Conservation (phyloP, 345 rosid genomes). For the Ailanthus altissimus region DNA sequence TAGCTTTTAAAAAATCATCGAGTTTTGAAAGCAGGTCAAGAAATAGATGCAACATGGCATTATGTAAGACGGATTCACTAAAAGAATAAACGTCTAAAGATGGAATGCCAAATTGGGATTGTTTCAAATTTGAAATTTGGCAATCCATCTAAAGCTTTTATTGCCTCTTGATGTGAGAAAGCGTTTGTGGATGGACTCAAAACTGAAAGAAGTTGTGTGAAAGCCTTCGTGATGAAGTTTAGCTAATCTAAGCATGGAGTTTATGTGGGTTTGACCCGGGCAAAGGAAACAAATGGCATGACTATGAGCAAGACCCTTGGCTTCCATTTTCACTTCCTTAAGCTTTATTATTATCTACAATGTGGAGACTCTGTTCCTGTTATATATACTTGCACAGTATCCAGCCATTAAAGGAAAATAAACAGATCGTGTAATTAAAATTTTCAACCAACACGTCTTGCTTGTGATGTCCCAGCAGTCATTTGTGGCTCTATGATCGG, state of each 20-base stretch:
- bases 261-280: not conserved
- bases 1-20: too few relatives aligned
- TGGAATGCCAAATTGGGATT: not conserved
- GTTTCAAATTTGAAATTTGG: not conserved
- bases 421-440: too few relatives aligned
- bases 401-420: too few relatives aligned
- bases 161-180: not conserved
- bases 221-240: slow-evolving; percentile 7
- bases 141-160: not conserved
- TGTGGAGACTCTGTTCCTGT: too few relatives aligned
- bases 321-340: too few relatives aligned
- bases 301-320: too few relatives aligned
- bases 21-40: not conserved
- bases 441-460: too few relatives aligned
- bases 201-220: not conserved
- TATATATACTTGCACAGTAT: too few relatives aligned
- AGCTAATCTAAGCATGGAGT: slow-evolving; percentile 4
- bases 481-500: too few relatives aligned
- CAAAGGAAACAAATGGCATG: not conserved
- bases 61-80: not conserved
- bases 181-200: not conserved
- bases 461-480: too few relatives aligned
- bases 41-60: not conserved
- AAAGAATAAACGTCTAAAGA: not conserved
- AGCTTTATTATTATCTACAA: too few relatives aligned